Percentiles rank a stretch among this genome's conserved stretches.
Evolutionary conservation across 2,329 filamentous ascomycete species (phyloP).

Genomic region (Colletotrichum karsti): DNA sequence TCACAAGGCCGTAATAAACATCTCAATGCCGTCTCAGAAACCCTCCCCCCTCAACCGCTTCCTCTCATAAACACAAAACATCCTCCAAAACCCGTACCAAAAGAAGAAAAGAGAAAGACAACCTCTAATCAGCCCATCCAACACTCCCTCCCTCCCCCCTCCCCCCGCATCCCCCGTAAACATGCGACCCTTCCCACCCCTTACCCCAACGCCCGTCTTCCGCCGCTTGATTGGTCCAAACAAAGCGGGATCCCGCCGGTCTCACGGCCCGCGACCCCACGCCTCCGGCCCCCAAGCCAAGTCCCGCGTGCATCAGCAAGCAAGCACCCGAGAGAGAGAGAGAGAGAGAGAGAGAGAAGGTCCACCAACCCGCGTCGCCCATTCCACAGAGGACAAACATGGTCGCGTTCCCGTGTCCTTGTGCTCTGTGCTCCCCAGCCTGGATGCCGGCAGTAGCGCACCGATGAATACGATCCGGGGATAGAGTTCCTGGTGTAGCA

Average conservation of each 20-base stretch:
- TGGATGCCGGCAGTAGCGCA: slow-evolving; percentile 6
- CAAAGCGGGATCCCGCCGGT: not conserved
- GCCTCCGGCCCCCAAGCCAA: not conserved
- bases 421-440: not conserved
- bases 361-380: not conserved
- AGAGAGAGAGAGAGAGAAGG: no score
- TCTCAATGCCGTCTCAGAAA: not conserved
- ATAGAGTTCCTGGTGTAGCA: not conserved
- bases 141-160: not conserved
- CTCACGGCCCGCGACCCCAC: slow-evolving; percentile 5
- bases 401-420: not conserved
- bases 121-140: not conserved
- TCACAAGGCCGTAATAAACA: not conserved
- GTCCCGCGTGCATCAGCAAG: not conserved
- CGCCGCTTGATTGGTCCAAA: not conserved
- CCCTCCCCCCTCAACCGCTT: not conserved
- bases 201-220: not conserved
- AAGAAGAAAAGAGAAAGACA: not conserved
- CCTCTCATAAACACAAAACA: not conserved
- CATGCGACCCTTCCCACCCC: not conserved
- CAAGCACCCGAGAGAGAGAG: not conserved
- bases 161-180: not conserved
- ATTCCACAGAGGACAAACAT: not conserved
- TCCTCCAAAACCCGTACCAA: no score
- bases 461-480: not conserved